These are phyloP conservation scores for Miamiensis avidus DNA, from an alignment of 169 alveolate species.

Conservation along the genomic window DNA sequence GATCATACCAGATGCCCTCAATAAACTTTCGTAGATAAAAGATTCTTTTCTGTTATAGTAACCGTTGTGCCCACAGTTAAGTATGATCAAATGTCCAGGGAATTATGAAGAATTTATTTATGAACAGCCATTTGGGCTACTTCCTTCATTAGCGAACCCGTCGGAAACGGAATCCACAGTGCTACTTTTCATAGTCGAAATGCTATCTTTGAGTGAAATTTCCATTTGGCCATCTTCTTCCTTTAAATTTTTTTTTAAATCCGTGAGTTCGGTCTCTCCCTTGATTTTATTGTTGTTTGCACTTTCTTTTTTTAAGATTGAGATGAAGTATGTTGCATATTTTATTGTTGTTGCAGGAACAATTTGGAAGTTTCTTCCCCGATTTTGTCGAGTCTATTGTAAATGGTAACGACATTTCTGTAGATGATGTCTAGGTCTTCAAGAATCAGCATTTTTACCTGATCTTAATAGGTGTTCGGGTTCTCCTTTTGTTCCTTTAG, in stretches of 20 bases:
- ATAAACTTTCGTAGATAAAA: not conserved
- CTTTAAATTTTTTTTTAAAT: too few species aligned
- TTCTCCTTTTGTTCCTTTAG: not conserved
- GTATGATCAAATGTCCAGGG: not conserved
- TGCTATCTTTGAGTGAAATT: too few species aligned
- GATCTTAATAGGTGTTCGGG: not conserved
- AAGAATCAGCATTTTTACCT: too few species aligned
- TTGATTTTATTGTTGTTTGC: not conserved
- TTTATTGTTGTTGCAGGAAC: too few species aligned
- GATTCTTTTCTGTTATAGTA: not conserved
- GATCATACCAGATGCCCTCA: not conserved
- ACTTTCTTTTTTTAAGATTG: not conserved
- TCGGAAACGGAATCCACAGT: not conserved
- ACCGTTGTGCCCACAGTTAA: not conserved
- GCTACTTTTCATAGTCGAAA: too few species aligned
- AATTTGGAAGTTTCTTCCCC: not conserved
- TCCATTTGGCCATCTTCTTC: not conserved
- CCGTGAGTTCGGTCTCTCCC: not conserved
- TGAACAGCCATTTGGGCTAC: not conserved
- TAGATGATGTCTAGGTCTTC: not conserved
- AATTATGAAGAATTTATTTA: too few species aligned
- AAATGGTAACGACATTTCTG: too few species aligned
- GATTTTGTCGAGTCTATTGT: not conserved
- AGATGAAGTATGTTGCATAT: too few species aligned
- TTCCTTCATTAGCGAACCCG: not conserved